Conservation (phyloP, 2,329 filamentous ascomycete genomes). For the Trichoderma atroviride region DNA sequence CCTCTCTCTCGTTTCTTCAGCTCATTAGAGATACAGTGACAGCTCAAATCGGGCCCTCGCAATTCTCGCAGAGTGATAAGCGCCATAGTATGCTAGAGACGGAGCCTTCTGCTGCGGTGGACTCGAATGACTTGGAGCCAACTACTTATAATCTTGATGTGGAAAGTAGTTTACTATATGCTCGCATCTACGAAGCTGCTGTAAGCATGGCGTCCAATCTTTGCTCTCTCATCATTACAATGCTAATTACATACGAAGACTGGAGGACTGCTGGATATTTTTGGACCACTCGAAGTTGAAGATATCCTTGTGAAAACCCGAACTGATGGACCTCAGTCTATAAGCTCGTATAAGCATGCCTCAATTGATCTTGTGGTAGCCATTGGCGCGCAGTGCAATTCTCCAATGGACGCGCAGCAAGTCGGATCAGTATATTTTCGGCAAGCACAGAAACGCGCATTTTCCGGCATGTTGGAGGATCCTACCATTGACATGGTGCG, state of each 20-base stretch:
- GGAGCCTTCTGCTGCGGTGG: constrained; percentile 34
- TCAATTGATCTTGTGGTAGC: constrained; percentile 50
- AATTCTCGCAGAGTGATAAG: constrained; percentile 54
- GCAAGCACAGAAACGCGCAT: constrained; percentile 50
- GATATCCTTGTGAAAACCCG: constrained; percentile 28
- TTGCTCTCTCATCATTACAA: background rate
- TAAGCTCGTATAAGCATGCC: constrained; percentile 25
- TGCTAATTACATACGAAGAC: constrained; percentile 33
- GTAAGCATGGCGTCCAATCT: constrained; percentile 21
- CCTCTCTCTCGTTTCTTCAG: constrained; percentile 59
- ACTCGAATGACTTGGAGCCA: constrained; percentile 10
- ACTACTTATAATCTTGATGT: constrained; percentile 28
- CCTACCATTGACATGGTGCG: constrained; percentile 57
- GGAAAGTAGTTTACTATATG: constrained; percentile 27
- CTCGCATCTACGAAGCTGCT: constrained; percentile 30
- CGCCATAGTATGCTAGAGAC: constrained; percentile 58
- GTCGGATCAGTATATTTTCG: constrained; percentile 48
- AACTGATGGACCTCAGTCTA: constrained; percentile 20
- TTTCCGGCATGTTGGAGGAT: constrained; percentile 55
- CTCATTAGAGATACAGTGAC: constrained; percentile 52
- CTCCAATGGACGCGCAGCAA: constrained; percentile 35
- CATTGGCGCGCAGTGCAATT: constrained; percentile 54
- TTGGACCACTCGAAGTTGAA: constrained; percentile 37
- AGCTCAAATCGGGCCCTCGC: constrained; percentile 56
- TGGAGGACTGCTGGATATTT: constrained; percentile 41